Conservation (phyloP, 1,284 basidiomycete species). For the Athelia psychrophila region DNA sequence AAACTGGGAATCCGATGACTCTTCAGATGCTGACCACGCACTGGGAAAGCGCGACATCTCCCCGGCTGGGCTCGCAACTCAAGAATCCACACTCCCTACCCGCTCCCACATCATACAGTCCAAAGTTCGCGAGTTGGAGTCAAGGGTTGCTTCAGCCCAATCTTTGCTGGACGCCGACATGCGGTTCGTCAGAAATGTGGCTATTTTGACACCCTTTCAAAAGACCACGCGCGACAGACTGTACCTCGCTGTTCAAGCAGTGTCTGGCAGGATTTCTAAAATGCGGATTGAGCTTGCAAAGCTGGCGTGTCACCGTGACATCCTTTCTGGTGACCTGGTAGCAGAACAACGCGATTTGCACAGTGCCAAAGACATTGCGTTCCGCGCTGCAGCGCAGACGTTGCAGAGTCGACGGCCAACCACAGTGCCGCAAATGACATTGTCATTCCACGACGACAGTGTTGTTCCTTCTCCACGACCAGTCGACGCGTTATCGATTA, state of each 20-base stretch:
- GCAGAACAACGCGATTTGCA: conserved; percentile 72
- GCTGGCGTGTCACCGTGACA: conserved; percentile 70
- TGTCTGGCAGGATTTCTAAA: conserved; percentile 65
- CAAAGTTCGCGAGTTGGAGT: conserved; percentile 66
- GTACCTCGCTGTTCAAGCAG: conserved; percentile 55
- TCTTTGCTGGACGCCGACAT: conserved; percentile 69
- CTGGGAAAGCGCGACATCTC: neutral
- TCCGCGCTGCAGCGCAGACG: conserved; percentile 68
- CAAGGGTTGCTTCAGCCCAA: conserved; percentile 54
- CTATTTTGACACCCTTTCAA: conserved; percentile 85
- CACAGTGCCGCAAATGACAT: conserved; percentile 38
- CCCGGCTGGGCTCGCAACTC: conserved; percentile 9
- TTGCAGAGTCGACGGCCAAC: conserved; percentile 43
- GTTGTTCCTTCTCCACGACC: conserved; percentile 16
- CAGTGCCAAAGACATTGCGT: conserved; percentile 64
- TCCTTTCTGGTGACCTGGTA: conserved; percentile 72
- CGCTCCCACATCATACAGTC: conserved; percentile 58
- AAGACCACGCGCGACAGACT: conserved; percentile 79
- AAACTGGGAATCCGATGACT: conserved; percentile 22
- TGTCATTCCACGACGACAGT: conserved; percentile 37
- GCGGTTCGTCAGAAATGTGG: conserved; percentile 79
- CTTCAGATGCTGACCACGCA: conserved; percentile 13
- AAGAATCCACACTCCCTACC: conserved; percentile 33
- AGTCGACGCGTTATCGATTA: conserved; percentile 11
- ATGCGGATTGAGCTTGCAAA: conserved; percentile 75